These are phyloP conservation scores for Hansenula anomala DNA, from an alignment of 1,139 yeast species.

Conservation along the genomic window DNA sequence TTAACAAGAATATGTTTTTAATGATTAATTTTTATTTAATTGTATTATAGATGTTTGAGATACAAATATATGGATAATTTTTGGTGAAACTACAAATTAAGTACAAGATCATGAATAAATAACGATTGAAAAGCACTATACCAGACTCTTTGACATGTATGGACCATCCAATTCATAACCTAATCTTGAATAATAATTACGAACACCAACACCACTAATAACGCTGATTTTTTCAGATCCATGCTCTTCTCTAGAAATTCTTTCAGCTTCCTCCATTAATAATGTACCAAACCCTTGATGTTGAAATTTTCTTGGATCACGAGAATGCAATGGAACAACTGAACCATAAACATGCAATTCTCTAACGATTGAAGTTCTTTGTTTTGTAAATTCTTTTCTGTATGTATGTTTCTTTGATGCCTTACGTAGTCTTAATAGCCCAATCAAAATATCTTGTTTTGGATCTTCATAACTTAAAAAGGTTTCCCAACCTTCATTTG, in stretches of 20 bases:
- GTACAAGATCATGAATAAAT: too few species aligned
- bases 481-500: constrained; percentile 99
- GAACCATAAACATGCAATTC: constrained; percentile 97
- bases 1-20: too few species aligned
- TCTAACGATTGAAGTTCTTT: constrained; percentile 89
- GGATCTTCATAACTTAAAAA: constrained; percentile 96
- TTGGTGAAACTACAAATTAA: too few species aligned
- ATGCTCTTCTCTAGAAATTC: constrained; percentile 93
- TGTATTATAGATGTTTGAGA: too few species aligned
- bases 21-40: too few species aligned
- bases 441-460: constrained; percentile 90
- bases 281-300: constrained; percentile 99
- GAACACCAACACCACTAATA: constrained; percentile 95
- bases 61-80: too few species aligned
- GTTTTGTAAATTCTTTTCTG: constrained; percentile 79
- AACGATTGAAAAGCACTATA: too few species aligned
- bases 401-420: constrained; percentile 88
- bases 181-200: constrained; percentile 88
- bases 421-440: constrained; percentile 79
- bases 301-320: constrained; percentile 97
- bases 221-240: constrained; percentile 89
- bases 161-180: constrained; percentile 96
- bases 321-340: constrained; percentile 94
- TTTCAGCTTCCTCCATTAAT: constrained; percentile 96
- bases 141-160: constrained; percentile 70